Base-by-base conservation (phyloP, 371 early-diverging fungal genomes). In the Circinella minor region DNA sequence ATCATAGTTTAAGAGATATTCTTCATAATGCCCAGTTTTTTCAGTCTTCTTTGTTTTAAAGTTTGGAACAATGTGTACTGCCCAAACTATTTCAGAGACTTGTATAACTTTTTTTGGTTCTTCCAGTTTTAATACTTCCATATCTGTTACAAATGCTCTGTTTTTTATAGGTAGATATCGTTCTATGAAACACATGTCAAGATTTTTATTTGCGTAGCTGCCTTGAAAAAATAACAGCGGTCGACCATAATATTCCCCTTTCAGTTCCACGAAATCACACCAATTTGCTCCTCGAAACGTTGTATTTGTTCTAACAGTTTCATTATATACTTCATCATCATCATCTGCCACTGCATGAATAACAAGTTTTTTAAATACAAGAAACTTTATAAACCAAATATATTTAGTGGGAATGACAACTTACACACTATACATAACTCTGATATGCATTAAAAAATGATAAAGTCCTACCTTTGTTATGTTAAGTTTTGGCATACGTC, bases 21-120 rank as follows among this genome's bases (percentile, higher is more conserved):
- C 20, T 1, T 60, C 27, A 20, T 60, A 60, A 11, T 60, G n/a
- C 38, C 63, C 63, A 46, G 43, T 43, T 6, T 47, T 34, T 3
- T 4, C 48, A 11, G 1, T 18, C 18, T 47, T 4, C 47, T 10
- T 27, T 17, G 47, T 46, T n/a, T 36, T 17, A 48, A 47, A 63
- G 0, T 47, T 38, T 3, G 63, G 63, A 63, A 48, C 63, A 49
- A 64, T 36, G 36, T 64, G 65, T 6, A 64, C 34, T 3, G 36
- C 34, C 3, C 65, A 18, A 14, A 13, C 5, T n/a, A 51, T 55
- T 13, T 54, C 54, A 13, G 15, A 15, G 9, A 15, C 20, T n/a
- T 6, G 20, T 6, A 54, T 15, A 15, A 54, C 54, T 15, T 54
- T 54, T 18, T n/a, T 54, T 15, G 6, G 8, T 8, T 13, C 54